A percentile compares a stretch with the other conserved stretches of the same genome.
Evolutionary conservation across 441 rosid species (phyloP).

Genomic region (Croton laevigatus): DNA sequence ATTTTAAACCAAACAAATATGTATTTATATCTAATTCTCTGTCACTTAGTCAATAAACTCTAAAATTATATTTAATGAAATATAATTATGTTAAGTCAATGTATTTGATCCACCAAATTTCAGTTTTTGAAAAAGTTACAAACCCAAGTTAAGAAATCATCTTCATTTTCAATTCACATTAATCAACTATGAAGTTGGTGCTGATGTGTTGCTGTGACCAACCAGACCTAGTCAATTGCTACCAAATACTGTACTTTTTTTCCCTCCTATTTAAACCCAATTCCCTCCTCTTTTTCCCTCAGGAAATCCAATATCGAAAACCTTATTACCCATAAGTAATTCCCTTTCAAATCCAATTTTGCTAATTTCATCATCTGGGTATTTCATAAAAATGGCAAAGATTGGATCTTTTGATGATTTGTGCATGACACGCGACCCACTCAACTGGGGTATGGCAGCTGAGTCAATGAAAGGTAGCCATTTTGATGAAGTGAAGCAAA

Average conservation of each 20-base stretch:
- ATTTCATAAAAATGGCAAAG: conserved; percentile 22
- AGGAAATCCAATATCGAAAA: conserved; percentile 26
- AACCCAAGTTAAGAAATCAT: no score
- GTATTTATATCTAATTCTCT: no score
- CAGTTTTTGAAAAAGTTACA: no score
- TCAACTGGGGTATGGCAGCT: conserved; percentile 66
- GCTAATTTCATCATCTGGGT: conserved; percentile 10
- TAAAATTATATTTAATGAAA: no score
- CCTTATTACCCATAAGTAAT: no score
- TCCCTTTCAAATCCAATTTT: no score
- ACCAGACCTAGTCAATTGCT: conserved; percentile 25
- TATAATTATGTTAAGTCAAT: no score
- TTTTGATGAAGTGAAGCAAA: conserved; percentile 64
- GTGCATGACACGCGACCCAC: conserved; percentile 36
- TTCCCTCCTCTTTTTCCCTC: conserved; percentile 27
- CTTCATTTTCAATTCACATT: no score
- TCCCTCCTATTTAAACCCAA: conserved; percentile 42
- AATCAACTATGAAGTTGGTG: no score
- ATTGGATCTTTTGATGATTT: conserved; percentile 30
- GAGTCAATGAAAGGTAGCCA: conserved; percentile 70
- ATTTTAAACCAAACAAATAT: no score
- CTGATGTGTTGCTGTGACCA: conserved; percentile 21
- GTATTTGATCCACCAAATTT: no score
- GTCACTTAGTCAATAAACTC: no score
- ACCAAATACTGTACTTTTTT: conserved; percentile 31